These are phyloP conservation scores for Pseudopyricularia cyperi DNA, from an alignment of 2,329 filamentous ascomycete genomes.

Conservation along the genomic window DNA sequence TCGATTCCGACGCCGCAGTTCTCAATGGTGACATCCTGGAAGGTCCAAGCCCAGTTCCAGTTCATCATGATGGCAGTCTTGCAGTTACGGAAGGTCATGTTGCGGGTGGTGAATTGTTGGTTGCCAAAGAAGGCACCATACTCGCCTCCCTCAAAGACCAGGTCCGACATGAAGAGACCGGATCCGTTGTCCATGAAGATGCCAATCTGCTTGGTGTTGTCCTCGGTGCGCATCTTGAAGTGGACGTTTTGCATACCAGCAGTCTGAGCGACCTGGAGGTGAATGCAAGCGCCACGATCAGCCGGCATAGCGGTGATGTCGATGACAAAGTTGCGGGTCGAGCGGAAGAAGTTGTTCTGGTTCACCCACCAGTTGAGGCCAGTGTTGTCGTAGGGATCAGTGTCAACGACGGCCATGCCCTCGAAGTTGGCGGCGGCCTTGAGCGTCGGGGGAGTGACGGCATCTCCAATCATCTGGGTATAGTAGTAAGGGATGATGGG, in stretches of 20 bases:
- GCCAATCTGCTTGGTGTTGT: conserved; percentile 57
- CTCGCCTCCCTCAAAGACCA: conserved; percentile 71
- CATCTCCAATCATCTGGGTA: conserved; percentile 83
- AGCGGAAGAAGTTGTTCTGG: conserved; percentile 75
- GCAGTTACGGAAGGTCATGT: conserved; percentile 70
- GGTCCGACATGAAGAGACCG: conserved; percentile 71
- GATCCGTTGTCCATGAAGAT: conserved; percentile 80
- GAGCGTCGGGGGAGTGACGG: conserved; percentile 56
- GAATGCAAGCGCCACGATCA: conserved; percentile 54
- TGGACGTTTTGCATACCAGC: conserved; percentile 70
- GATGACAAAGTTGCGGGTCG: conserved; percentile 71
- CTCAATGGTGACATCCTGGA: conserved; percentile 65
- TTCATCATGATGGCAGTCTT: conserved; percentile 78
- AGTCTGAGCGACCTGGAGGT: conserved; percentile 79
- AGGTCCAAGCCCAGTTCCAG: conserved; percentile 83
- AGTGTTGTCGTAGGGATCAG: conserved; percentile 63
- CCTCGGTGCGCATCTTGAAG: conserved; percentile 63
- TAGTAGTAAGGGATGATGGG: conserved; percentile 84
- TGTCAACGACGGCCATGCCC: conserved; percentile 82
- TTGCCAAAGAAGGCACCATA: conserved; percentile 70
- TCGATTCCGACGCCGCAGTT: conserved; percentile 66
- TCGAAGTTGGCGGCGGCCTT: conserved; percentile 60
- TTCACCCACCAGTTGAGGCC: conserved; percentile 69
- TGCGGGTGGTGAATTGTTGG: conserved; percentile 79
- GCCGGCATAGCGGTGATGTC: conserved; percentile 56